Conservation (phyloP, 352 stramenopile species). For the Chloridella minuta region DNA sequence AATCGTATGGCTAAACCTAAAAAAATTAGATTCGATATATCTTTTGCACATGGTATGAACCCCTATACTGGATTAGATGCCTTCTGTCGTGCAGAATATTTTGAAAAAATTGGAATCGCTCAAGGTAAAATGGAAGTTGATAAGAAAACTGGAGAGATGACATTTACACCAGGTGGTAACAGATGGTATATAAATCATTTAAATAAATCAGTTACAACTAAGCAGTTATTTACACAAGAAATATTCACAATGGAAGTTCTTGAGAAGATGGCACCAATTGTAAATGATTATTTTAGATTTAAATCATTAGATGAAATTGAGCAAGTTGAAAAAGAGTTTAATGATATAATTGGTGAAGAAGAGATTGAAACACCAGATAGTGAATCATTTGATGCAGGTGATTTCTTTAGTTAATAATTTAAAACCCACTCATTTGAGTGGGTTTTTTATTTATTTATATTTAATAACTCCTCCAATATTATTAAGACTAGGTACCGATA, state of each 20-base stretch:
- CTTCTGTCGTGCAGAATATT: neutral
- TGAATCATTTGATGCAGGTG: too few relatives aligned
- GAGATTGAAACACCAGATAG: too few relatives aligned
- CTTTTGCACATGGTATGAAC: conserved; percentile 9
- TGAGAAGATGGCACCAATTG: neutral
- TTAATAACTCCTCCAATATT: too few relatives aligned
- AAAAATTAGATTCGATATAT: neutral
- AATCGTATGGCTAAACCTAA: conserved; percentile 8
- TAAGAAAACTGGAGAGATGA: neutral
- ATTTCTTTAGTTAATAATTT: too few relatives aligned
- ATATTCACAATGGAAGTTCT: conserved; percentile 7
- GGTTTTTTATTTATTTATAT: too few relatives aligned
- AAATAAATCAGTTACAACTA: neutral
- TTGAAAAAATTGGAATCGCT: neutral
- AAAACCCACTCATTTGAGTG: too few relatives aligned
- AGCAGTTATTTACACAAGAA: conserved; percentile 1
- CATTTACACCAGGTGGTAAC: too few relatives aligned
- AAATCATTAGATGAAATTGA: too few relatives aligned
- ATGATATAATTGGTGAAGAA: too few relatives aligned
- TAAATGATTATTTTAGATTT: too few relatives aligned
- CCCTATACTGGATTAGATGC: neutral
- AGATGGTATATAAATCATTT: neutral
- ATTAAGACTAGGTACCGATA: too few relatives aligned
- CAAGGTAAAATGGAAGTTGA: neutral
- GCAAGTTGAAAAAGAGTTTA: too few relatives aligned